phyloP scores from a whole-genome alignment of 2,329 filamentous ascomycete species.

The Plectosphaerella cucumerina region DNA sequence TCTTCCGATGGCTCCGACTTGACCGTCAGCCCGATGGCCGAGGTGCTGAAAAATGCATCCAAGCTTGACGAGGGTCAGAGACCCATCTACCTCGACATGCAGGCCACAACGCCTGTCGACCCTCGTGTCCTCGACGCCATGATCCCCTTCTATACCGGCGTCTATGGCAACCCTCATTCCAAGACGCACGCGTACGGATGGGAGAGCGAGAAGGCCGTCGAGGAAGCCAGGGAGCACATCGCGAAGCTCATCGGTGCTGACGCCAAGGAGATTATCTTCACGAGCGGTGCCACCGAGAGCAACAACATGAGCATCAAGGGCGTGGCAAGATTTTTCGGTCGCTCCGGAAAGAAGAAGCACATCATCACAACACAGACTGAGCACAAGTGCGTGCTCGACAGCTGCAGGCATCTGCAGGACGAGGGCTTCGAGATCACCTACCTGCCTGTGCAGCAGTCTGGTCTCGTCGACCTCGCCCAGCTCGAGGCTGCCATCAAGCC shows the following conservation, averaged over 20 bases:
- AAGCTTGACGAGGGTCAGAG: constrained; percentile 89
- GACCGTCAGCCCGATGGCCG: constrained; percentile 78
- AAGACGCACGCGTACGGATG: constrained; percentile 97
- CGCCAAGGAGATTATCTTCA: constrained; percentile 98
- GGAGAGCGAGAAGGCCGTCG: constrained; percentile 94
- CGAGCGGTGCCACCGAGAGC: constrained; percentile 94
- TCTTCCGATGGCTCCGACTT: constrained; percentile 52
- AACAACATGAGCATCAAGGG: constrained; percentile 99
- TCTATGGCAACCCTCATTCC: constrained; percentile 96
- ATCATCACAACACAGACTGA: constrained; percentile 97
- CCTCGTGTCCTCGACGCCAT: constrained; percentile 94
- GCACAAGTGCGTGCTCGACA: constrained; percentile 98
- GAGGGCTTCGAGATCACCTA: constrained; percentile 98
- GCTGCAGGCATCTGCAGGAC: constrained; percentile 92
- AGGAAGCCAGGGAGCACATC: constrained; percentile 78
- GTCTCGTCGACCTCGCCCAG: constrained; percentile 78
- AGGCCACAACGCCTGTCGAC: constrained; percentile 93
- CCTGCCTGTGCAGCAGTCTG: constrained; percentile 80
- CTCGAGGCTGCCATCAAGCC: constrained; percentile 86
- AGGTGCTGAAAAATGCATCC: constrained; percentile 85
- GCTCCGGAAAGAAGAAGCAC: constrained; percentile 94
- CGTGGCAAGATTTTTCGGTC: constrained; percentile 90
- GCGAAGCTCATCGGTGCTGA: constrained; percentile 89
- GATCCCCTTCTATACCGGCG: constrained; percentile 88
- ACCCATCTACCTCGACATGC: constrained; percentile 97